These are phyloP conservation scores for Triangularia verruculosa DNA, from an alignment of 2,329 filamentous ascomycete species.

Conservation along the genomic window DNA sequence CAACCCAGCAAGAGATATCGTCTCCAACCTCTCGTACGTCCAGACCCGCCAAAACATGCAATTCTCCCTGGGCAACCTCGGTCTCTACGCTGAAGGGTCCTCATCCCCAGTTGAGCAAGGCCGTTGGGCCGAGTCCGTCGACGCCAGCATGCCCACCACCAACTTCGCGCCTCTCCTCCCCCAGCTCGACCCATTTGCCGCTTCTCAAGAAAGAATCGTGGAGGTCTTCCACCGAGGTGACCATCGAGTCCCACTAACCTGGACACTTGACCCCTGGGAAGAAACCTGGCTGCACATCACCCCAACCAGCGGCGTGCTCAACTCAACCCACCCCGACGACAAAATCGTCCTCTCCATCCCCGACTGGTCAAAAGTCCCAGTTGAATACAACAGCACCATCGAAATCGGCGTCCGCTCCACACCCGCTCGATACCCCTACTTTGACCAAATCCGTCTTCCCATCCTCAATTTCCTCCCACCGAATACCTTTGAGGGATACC, in stretches of 20 bases:
- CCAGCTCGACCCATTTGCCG: slow-evolving; percentile 33
- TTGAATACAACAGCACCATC: slow-evolving; percentile 30
- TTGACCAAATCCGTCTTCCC: slow-evolving; percentile 26
- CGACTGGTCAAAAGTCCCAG: slow-evolving; percentile 39
- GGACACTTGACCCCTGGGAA: slow-evolving; percentile 22
- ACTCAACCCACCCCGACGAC: slow-evolving; percentile 29
- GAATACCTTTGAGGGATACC: slow-evolving; percentile 26
- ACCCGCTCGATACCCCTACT: slow-evolving; percentile 15
- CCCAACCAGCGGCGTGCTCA: slow-evolving; percentile 30
- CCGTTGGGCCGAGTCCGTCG: slow-evolving; percentile 21
- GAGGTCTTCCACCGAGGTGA: slow-evolving; percentile 37
- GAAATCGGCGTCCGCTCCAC: slow-evolving; percentile 15
- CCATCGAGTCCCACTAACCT: slow-evolving; percentile 21
- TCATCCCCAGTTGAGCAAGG: slow-evolving; percentile 29
- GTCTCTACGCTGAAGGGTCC: slow-evolving; percentile 20
- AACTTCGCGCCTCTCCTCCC: slow-evolving; percentile 27
- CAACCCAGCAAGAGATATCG: slow-evolving; percentile 54
- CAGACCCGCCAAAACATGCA: slow-evolving; percentile 42
- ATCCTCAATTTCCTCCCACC: slow-evolving; percentile 23
- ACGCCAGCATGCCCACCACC: slow-evolving; percentile 29
- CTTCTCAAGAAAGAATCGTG: slow-evolving; percentile 32
- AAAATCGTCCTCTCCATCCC: slow-evolving; percentile 31
- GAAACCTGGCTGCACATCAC: slow-evolving; percentile 37
- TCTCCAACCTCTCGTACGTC: slow-evolving; percentile 50
- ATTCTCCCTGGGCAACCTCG: slow-evolving; percentile 19